phyloP scores from a whole-genome alignment of 768 basidiomycete species.

The Fomitopsis pulvina region DNA sequence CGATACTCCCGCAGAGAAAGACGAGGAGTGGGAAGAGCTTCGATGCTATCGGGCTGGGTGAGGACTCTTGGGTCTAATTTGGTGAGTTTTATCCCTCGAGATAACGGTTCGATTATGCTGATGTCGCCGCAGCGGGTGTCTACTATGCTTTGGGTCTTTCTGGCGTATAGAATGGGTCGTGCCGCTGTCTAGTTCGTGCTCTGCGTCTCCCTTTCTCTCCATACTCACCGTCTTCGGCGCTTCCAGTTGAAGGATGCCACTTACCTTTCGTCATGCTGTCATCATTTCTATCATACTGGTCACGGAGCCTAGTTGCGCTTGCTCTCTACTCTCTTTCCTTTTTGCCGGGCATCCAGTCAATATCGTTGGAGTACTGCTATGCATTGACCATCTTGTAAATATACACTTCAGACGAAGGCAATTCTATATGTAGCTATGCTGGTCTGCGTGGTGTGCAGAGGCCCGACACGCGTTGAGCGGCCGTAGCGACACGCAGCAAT shows the following conservation, averaged over 20 bases:
- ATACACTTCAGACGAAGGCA: neutral
- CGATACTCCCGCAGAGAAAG: conserved; percentile 63
- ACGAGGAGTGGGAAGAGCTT: conserved; percentile 85
- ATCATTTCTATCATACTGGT: conserved; percentile 1
- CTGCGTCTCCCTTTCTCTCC: neutral
- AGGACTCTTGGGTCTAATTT: conserved; percentile 67
- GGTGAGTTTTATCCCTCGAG: conserved; percentile 23
- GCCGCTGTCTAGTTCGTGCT: neutral
- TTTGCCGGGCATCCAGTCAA: neutral
- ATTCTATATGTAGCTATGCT: neutral
- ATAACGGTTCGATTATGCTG: conserved; percentile 48
- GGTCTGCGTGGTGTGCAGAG: neutral
- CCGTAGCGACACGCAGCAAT: too few relatives aligned
- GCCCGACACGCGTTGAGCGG: too few relatives aligned
- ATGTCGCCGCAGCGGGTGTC: conserved; percentile 4
- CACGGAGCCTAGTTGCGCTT: neutral
- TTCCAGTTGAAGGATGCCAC: neutral
- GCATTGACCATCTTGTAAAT: conserved; percentile 2
- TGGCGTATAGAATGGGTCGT: neutral
- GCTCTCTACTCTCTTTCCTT: neutral
- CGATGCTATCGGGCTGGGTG: conserved; percentile 73
- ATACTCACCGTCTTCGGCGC: neutral
- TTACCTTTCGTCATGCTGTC: neutral
- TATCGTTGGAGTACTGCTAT: neutral
- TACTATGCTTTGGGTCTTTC: neutral